Evolutionary conservation across 352 stramenopile species (phyloP).

Genomic region (Globisporangium apiculatum): DNA sequence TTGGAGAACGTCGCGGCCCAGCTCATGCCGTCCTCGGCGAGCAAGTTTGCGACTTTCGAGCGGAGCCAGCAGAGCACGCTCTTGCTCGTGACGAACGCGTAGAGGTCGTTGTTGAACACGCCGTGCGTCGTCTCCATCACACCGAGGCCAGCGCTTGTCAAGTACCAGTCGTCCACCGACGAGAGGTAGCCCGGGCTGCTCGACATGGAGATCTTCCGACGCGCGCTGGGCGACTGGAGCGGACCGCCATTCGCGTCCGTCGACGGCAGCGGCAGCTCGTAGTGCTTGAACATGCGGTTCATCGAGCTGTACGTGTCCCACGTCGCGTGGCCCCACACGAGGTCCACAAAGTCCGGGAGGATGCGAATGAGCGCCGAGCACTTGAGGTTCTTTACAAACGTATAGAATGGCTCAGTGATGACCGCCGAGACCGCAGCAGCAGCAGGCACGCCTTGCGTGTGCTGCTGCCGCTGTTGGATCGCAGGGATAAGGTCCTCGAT

Average conservation of each 20-base stretch:
- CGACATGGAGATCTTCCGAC: slow-evolving; percentile 56
- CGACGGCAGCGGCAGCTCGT: slow-evolving; percentile 47
- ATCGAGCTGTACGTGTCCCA: slow-evolving; percentile 71
- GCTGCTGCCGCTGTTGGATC: slow-evolving; percentile 13
- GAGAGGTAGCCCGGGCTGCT: slow-evolving; percentile 70
- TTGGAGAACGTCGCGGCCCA: slow-evolving; percentile 43
- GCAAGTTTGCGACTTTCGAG: slow-evolving; percentile 42
- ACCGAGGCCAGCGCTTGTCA: slow-evolving; percentile 37
- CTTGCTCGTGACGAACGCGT: slow-evolving; percentile 33
- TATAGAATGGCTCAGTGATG: slow-evolving; percentile 26
- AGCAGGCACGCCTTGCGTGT: not conserved
- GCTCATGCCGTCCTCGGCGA: slow-evolving; percentile 32
- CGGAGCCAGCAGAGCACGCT: slow-evolving; percentile 65
- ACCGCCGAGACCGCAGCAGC: not conserved
- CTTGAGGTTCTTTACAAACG: slow-evolving; percentile 48
- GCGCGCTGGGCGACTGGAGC: not conserved
- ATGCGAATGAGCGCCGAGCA: slow-evolving; percentile 74
- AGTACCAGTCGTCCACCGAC: slow-evolving; percentile 80
- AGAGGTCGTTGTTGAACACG: slow-evolving; percentile 48
- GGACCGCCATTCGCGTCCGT: not conserved
- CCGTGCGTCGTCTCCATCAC: slow-evolving; percentile 73
- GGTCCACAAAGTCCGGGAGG: slow-evolving; percentile 39
- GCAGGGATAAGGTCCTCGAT: slow-evolving; percentile 43
- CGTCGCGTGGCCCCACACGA: slow-evolving; percentile 63
- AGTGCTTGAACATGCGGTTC: slow-evolving; percentile 79